Base-by-base conservation (phyloP, 129 eudicot species). In the Tanacetum coccineum region DNA sequence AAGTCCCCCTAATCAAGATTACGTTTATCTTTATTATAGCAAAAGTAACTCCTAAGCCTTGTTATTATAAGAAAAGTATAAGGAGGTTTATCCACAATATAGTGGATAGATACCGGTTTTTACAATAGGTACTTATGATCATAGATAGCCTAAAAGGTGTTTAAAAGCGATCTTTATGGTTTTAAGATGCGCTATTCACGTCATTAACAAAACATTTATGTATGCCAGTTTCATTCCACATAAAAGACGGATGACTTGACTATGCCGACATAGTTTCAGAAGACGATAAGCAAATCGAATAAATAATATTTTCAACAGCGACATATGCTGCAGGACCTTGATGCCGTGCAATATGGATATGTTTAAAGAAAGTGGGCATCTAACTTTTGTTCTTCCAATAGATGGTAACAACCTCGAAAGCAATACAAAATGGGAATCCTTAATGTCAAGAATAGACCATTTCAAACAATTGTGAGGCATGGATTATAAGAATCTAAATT, bases 321-420 rank as follows among this genome's bases (percentile, higher is more conserved):
- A 39, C 39, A 67, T 50, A 75, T 59, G 79, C 60, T 75, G 69
- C 28, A 12, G 56, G 69, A 49, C 54, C 36, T 25, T 68, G 67
- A 46, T 74, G 72, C 50, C 28, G 47, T 55, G 39, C 13, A 44
- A 32, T 18, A 55, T 65, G 39, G 48, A 26, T 55, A 64, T 64
- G 39, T 62, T 18, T 45, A 66, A 62, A 76, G 80, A 68, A 19
- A 69, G 72, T 77, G 81, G 72, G 72, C 67, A 77, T 77, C 67
- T 63, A 54, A 51, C 74, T 56, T 77, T 70, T 70, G 61, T 57
- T 70, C 71, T 36, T 77, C 72, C 76, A 77, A 70, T 70, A 55
- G 62, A 77, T 70, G 18, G 76, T 47, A 70, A 64, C 76, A 70
- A 77, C 72, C 81, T 77, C 72, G 70, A 77, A 69, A 48, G 76